Conservation (phyloP, 805 yeast species). For the Nakazawaea wyomingensis region DNA sequence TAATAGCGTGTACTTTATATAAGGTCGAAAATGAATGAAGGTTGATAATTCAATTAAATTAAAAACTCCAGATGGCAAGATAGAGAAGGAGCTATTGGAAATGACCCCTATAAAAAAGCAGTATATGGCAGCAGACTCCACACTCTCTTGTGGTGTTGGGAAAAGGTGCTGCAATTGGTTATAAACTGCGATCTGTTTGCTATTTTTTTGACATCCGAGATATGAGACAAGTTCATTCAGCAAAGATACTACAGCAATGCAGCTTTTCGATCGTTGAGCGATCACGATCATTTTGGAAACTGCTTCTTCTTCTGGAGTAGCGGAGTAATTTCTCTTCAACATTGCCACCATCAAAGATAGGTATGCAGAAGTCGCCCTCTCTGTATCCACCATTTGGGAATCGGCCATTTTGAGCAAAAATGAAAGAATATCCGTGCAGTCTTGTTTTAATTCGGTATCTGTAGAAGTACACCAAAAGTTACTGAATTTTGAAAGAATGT, state of each 20-base stretch:
- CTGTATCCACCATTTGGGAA: slow-evolving; percentile 36
- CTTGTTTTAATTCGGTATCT: slow-evolving; percentile 28
- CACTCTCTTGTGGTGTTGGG: slow-evolving; percentile 29
- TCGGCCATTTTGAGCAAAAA: slow-evolving; percentile 39
- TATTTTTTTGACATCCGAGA: slow-evolving; percentile 10
- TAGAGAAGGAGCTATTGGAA: slow-evolving; percentile 25
- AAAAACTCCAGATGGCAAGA: slow-evolving; percentile 31
- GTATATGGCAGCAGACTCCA: slow-evolving; percentile 35
- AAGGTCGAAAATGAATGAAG: slow-evolving; percentile 26
- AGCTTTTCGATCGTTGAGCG: slow-evolving; percentile 8
- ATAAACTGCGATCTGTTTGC: slow-evolving; percentile 25
- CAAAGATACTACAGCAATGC: slow-evolving; percentile 21
- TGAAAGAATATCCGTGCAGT: slow-evolving; percentile 41
- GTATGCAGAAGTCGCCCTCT: slow-evolving; percentile 25
- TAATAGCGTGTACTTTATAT: slow-evolving; percentile 24
- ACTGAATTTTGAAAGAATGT: slow-evolving; percentile 23
- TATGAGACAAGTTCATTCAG: slow-evolving; percentile 15
- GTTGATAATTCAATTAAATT: slow-evolving; percentile 37
- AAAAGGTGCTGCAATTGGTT: slow-evolving; percentile 26
- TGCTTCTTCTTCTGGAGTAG: neutral
- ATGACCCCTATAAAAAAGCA: slow-evolving; percentile 29
- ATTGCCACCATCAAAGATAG: slow-evolving; percentile 29
- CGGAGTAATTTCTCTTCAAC: slow-evolving; percentile 14
- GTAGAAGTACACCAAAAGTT: slow-evolving; percentile 23
- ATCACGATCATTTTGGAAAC: slow-evolving; percentile 14